Evolutionary conservation across 1,284 basidiomycete genomes (phyloP), one percentile per base, ranked within the genome.

Genomic region (Cutaneotrichosporon cyanovorans): DNA sequence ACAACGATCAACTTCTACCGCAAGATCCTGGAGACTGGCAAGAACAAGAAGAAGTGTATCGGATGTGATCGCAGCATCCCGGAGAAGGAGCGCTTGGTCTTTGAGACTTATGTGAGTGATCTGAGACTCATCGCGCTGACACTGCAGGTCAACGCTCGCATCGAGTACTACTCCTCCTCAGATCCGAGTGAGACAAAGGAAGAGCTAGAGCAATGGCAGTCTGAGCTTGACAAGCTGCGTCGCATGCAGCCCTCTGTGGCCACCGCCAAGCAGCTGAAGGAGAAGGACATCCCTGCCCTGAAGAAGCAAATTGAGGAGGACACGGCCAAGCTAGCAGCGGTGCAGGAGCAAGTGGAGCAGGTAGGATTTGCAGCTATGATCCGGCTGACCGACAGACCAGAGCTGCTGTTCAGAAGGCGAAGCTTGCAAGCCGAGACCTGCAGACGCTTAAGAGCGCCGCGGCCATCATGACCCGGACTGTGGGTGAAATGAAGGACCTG

Each of bases 21-120:
- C 45, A 71, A 73, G 2, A 69, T 92, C 20, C 75, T 89, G 10
- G 72, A 75, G 19, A 68, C 73, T 1, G 86, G 83, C 16, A 79
- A 80, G 62, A 71, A 75, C 28, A 78, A 81, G 55, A 81, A 85
- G 56, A 73, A 76, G 3, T 97, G 92, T 60, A 74, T 80, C 18
- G 81, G 82, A 4, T 96, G 92, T 65, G 80, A 81, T 55, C 80
- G 91, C 5, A 74, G 74, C 22, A 74, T 96, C 61, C 73, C 78
- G 16, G 75, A 78, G 25, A 67, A 74, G 9, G 88, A 92, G 50
- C 65, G 83, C 35, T 65, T 64, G 2, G 72, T 74, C 0, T 85
- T 86, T 51, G 82, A 87, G 66, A 77, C 77, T 71, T 79, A 79
- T 53, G 87, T 87, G 12, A n/a, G 7, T 5, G 3, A 7, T 18